Base-by-base conservation (phyloP, 2,329 filamentous ascomycete genomes). In the Xylaria sp. region DNA sequence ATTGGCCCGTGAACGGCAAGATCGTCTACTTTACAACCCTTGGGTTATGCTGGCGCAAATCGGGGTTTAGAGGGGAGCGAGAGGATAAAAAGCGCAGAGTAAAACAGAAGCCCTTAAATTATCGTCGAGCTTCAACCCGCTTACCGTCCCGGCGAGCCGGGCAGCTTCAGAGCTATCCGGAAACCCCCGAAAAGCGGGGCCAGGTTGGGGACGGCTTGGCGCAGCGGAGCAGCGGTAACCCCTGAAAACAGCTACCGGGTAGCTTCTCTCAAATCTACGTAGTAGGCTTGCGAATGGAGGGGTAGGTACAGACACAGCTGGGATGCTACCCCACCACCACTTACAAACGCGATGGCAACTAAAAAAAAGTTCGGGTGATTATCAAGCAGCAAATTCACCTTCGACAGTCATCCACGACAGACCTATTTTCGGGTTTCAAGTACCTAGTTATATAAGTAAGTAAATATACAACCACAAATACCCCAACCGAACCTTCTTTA, bases 351-450 rank as follows among this genome's bases (percentile, higher is more conserved):
- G 62, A 71, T 66, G 69, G 64, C 67, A 63, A 55, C 59, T 55
- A 37, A 59, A 70, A 68, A 70, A 69, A 68, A 68, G 54, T 60
- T 53, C 60, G 29, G 54, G 57, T 66, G 69, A 72, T 72, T 72
- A 72, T 70, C 70, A 72, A 72, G 70, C 70, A 72, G 62, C 44
- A 29, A 60, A 25, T 16, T 54, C 44, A 18, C 27, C 57, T 70
- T 72, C 68, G 68, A 70, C 27, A 54, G 57, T 29, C 48, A 62
- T 70, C 68, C 62, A 68, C 50, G n/a, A 29, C 25, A 9, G 29
- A 27, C 2, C 16, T 54, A n/a, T 32, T 5, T 54, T 21, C 2
- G 6, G 2, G 3, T 53, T 29, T 16, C n/a, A 44, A n/a, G n/a
- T n/a, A n/a, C n/a, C n/a, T 6, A 42, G 2, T 18, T 60, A 54